Conservation (phyloP, 169 alveolate species). For the Eimeria acervulina region DNA sequence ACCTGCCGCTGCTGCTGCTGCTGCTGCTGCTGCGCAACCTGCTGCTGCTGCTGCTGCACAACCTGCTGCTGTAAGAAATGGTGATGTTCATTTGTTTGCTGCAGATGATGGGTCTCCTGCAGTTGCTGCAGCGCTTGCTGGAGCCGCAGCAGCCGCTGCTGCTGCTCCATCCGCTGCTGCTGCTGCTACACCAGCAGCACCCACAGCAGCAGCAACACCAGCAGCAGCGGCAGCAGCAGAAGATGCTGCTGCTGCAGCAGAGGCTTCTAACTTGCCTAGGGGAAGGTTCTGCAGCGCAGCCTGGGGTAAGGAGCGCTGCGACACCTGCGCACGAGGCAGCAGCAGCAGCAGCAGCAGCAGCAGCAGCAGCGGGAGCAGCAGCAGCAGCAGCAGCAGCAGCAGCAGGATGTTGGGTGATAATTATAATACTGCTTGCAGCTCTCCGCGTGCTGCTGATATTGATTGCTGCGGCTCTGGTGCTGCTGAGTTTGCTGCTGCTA, state of each 20-base stretch:
- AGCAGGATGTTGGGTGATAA: neutral
- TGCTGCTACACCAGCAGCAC: neutral
- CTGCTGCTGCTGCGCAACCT: neutral
- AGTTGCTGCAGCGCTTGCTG: neutral
- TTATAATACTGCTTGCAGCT: neutral
- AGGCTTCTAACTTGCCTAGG: neutral
- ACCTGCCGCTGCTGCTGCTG: neutral
- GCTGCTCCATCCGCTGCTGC: neutral
- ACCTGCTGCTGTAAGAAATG: neutral
- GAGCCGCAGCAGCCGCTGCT: neutral
- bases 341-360: conserved; percentile 45
- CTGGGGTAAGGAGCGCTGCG: conserved; percentile 43
- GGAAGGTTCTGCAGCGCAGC: conserved; percentile 48
- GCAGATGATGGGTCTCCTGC: neutral
- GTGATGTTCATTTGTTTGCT: no score
- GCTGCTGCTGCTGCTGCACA: neutral
- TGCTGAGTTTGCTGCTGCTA: neutral
- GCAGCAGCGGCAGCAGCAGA: neutral
- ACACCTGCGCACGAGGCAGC: conserved; percentile 14
- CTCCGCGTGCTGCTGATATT: neutral
- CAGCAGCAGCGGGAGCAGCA: neutral
- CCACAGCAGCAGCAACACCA: neutral
- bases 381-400: conserved; percentile 60
- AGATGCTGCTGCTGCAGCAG: neutral
- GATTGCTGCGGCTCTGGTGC: neutral